These are phyloP conservation scores for Rhizophagus clarus DNA, from an alignment of 192 early-diverging fungal genomes.

Conservation along the genomic window DNA sequence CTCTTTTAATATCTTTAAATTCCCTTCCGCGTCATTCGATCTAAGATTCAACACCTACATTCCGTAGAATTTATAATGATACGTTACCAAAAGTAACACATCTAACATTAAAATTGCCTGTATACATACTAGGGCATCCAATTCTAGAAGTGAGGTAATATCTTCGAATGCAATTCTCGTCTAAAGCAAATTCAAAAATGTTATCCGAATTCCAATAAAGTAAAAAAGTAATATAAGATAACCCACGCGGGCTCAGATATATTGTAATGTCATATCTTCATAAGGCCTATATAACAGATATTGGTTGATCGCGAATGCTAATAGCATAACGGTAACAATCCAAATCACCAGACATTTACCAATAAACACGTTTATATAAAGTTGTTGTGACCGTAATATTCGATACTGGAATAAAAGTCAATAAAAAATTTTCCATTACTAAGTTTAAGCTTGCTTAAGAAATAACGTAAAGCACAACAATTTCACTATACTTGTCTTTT, in stretches of 20 bases:
- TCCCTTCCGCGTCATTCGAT: background rate
- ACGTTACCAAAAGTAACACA: background rate
- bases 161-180: background rate
- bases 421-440: too few relatives aligned
- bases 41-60: background rate
- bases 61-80: background rate
- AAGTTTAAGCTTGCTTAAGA: too few relatives aligned
- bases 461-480: too few relatives aligned
- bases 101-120: background rate
- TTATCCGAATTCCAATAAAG: background rate
- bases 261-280: background rate
- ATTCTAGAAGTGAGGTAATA: background rate
- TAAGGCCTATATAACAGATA: constrained; percentile 5
- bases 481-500: too few relatives aligned
- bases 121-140: constrained; percentile 1
- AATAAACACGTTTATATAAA: constrained; percentile 1
- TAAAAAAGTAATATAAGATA: background rate
- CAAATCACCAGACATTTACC: constrained; percentile 6
- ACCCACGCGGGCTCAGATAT: background rate
- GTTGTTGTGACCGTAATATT: background rate
- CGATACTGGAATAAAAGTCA: background rate
- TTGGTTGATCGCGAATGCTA: background rate
- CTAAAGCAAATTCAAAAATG: background rate
- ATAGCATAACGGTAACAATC: background rate
- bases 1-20: background rate